Base-by-base conservation (phyloP, 176 grass and related monocot genomes). In the Bromus sterilis region DNA sequence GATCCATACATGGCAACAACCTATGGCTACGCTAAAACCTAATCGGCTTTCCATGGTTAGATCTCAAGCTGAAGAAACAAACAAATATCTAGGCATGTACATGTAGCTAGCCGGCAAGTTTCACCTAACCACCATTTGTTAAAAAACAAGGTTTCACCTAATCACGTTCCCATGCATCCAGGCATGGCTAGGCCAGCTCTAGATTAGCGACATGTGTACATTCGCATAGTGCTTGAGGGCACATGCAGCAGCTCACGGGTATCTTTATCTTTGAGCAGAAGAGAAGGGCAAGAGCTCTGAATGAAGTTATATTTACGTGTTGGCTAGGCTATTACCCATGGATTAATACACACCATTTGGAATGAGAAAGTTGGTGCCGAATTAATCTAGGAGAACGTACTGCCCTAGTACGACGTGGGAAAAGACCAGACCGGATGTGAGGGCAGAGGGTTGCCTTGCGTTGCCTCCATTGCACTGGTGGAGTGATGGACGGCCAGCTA, bases 291-390 rank as follows among this genome's bases (percentile, higher is more conserved):
- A 34, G 31, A 9, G 62, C 62, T 35, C 31, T 2, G 32, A 8
- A 18, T 35, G 25, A 10, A 14, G 13, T 59, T 59, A 7, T 62
- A 16, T 35, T 66, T 78, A 6, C 18, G 33, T 26, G 59, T 34
- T 41, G 21, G 58, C 26, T 70, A 66, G 42, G 48, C 4, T 13
- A 63, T 40, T 35, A 15, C 31, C 42, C 77, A 66, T 79, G 1
- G n/a, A 56, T 56, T 56, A 73, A 73, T 81, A 26, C 25, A 37
- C 0, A 28, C 20, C 78, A 58, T 71, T 31, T 71, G 44, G 49
- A 42, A 28, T 81, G 49, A 4, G 67, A 75, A 86, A 76, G 61
- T 87, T 88, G 71, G 32, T 87, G 71, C 51, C 51, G 24, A 80
- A 59, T 36, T 68, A 76, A 69, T 80, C 55, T 58, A 82, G 25